Conservation (phyloP, 176 grass and related monocot species). For the Aegilops tauschii region DNA sequence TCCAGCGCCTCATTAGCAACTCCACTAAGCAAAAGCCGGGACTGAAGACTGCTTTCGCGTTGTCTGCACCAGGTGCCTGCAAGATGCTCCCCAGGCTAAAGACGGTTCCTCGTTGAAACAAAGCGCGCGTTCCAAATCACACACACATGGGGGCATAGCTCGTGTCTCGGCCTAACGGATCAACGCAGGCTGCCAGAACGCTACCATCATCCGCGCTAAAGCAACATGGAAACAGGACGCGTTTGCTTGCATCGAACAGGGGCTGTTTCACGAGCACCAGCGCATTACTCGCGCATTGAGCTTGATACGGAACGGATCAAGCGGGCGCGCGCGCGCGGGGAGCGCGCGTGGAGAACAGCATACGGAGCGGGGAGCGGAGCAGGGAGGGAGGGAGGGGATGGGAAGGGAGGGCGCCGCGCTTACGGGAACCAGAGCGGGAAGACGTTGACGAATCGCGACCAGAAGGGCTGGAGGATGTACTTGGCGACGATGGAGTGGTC, state of each 20-base stretch:
- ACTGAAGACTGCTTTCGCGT: background rate
- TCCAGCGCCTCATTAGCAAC: background rate
- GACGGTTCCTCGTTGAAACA: background rate
- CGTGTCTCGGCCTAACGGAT: background rate
- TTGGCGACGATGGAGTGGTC: constrained; percentile 94
- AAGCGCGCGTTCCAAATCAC: background rate
- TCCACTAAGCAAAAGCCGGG: background rate
- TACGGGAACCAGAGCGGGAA: constrained; percentile 99
- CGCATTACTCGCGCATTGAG: background rate
- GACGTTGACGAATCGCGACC: constrained; percentile 73
- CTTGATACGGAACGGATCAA: background rate
- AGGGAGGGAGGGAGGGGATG: too few relatives aligned
- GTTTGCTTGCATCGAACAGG: background rate
- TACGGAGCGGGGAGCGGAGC: background rate
- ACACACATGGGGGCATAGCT: background rate
- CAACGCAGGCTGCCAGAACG: background rate
- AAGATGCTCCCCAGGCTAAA: constrained; percentile 19
- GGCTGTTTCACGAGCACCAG: background rate
- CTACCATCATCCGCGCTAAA: background rate
- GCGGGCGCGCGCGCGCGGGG: background rate
- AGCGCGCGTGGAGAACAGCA: background rate
- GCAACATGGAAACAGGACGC: background rate
- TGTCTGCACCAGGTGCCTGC: constrained; percentile 19
- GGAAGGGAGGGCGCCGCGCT: constrained; percentile 32
- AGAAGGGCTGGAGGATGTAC: constrained; percentile 96